A percentile compares a stretch with the other conserved stretches of the same genome.
phyloP scores from a whole-genome alignment of 139 green algal species.

The Nannochloris sp. region DNA sequence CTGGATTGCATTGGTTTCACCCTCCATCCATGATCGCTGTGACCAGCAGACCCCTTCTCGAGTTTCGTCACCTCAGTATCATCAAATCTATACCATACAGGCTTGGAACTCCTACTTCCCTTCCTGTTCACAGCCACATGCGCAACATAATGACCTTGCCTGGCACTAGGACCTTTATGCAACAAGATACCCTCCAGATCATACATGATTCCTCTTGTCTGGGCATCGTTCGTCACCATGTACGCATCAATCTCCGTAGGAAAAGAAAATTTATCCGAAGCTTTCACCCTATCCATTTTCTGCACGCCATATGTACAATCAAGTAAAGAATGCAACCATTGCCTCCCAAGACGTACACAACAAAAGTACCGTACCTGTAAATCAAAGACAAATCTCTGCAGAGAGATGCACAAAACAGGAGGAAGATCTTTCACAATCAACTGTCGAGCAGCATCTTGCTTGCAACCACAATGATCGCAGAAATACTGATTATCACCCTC shows the following conservation, averaged over 20 bases:
- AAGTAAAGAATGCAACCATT: slow-evolving; percentile 1
- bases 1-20: slow-evolving; percentile 7
- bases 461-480: slow-evolving; percentile 63
- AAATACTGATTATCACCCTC: slow-evolving; percentile 74
- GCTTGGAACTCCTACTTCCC: slow-evolving; percentile 16
- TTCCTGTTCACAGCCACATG: neutral
- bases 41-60: slow-evolving; percentile 30
- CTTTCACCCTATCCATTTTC: slow-evolving; percentile 71
- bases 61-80: slow-evolving; percentile 58
- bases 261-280: slow-evolving; percentile 66
- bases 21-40: slow-evolving; percentile 33
- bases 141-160: slow-evolving; percentile 74
- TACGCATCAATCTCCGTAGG: slow-evolving; percentile 42
- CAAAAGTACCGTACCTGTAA: slow-evolving; percentile 3
- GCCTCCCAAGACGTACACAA: neutral
- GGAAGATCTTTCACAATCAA: slow-evolving; percentile 57
- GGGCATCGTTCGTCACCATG: neutral
- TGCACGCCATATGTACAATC: slow-evolving; percentile 7
- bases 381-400: slow-evolving; percentile 92
- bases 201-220: slow-evolving; percentile 26
- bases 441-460: slow-evolving; percentile 60
- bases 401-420: slow-evolving; percentile 69
- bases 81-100: slow-evolving; percentile 81
- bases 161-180: slow-evolving; percentile 69
- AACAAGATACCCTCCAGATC: slow-evolving; percentile 74